phyloP scores from a whole-genome alignment of 1,284 basidiomycete genomes.

The Hymenochaete sp. region DNA sequence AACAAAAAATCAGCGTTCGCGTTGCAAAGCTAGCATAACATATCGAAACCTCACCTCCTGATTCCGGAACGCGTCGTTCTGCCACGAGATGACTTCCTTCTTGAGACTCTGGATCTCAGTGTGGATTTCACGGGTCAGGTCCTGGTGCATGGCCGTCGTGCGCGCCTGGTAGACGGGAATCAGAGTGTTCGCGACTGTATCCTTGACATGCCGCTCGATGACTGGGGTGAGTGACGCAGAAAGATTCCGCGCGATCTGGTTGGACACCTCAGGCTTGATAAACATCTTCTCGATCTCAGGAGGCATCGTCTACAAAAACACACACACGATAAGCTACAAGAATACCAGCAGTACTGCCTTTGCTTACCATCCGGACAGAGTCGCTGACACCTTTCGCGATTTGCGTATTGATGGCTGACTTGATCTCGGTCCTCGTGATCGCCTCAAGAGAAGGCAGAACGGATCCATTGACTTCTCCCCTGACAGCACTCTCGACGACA shows the following conservation, averaged over 20 bases:
- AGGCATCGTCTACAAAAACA: constrained; percentile 49
- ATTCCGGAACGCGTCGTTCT: constrained; percentile 60
- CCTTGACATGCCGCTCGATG: constrained; percentile 74
- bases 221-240: constrained; percentile 58
- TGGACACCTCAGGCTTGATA: constrained; percentile 64
- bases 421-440: constrained; percentile 72
- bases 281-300: constrained; percentile 69
- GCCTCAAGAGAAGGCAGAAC: constrained; percentile 71
- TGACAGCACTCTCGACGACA: constrained; percentile 78
- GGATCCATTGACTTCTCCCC: constrained; percentile 68
- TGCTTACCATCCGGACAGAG: constrained; percentile 60
- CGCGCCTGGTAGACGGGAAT: constrained; percentile 66
- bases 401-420: constrained; percentile 63
- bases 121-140: constrained; percentile 63
- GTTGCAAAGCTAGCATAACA: background rate
- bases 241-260: constrained; percentile 64
- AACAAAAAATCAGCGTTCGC: background rate
- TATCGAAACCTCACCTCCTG: constrained; percentile 63
- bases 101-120: constrained; percentile 66
- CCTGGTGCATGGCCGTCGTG: constrained; percentile 64
- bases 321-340: constrained; percentile 15
- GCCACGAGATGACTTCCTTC: constrained; percentile 68
- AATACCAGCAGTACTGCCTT: background rate
- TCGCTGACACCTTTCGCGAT: constrained; percentile 64
- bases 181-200: constrained; percentile 61